Percentiles rank a stretch among this genome's conserved stretches.
Conservation (phyloP, 2,329 filamentous ascomycete species). For the Aciculosporium take region DNA sequence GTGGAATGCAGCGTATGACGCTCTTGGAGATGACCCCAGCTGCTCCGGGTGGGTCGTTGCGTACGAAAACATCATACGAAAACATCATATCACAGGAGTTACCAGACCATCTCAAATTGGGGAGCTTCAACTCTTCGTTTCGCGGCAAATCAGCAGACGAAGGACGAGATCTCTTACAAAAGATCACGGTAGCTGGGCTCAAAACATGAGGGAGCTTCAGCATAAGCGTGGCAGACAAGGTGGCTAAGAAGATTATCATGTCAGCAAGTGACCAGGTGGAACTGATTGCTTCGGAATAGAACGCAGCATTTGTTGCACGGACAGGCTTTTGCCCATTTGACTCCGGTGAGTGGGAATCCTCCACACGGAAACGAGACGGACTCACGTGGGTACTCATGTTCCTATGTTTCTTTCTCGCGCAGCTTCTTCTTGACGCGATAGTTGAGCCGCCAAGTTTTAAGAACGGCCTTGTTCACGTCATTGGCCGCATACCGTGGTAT, state of each 20-base stretch:
- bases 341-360: conserved; percentile 16
- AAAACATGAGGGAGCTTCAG: conserved; percentile 15
- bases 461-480: conserved; percentile 18
- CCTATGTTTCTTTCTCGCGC: background rate
- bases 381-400: background rate
- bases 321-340: conserved; percentile 23
- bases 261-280: conserved; percentile 15
- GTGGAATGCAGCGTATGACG: conserved; percentile 22
- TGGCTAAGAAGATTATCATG: conserved; percentile 16
- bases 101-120: conserved; percentile 18
- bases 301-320: conserved; percentile 20
- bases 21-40: conserved; percentile 15
- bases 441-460: conserved; percentile 17
- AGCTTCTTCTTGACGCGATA: conserved; percentile 23
- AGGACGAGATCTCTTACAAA: conserved; percentile 15
- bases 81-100: conserved; percentile 21
- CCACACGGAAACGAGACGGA: background rate
- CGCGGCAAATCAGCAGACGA: conserved; percentile 13
- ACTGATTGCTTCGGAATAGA: conserved; percentile 13
- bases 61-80: conserved; percentile 23
- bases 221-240: conserved; percentile 15
- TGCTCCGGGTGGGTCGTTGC: conserved; percentile 19
- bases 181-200: conserved; percentile 18
- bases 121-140: conserved; percentile 14
- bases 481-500: conserved; percentile 21